Base-by-base conservation (phyloP, 1,284 basidiomycete genomes). In the Cutaneotrichosporon daszewskae region DNA sequence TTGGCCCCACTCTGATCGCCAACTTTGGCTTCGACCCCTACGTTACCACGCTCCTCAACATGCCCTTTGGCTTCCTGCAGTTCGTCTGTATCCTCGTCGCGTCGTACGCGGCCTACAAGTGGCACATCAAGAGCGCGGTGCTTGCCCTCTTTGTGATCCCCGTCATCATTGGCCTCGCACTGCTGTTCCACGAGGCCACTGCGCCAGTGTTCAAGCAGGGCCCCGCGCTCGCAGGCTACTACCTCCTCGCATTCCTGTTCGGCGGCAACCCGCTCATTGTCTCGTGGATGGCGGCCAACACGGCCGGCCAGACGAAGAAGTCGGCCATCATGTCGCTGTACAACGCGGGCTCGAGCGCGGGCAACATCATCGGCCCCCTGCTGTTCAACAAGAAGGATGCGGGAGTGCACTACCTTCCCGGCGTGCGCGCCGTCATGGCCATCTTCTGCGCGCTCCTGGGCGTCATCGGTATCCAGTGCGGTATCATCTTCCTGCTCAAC, bases 291-390 rank as follows among this genome's bases (percentile, higher is more conserved):
- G 62, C 65, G 17, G 63, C 64, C 28, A 72, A 71, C 64, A 67
- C 60, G 9, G 72, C 59, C 5, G 71, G 72, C n/a, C 60, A 65
- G 37, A 71, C 72, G 28, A 73, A 73, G 60, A 71, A 72, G 48
- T 60, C 71, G 1, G 54, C 59, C 23, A 53, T 66, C 17, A 63
- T 60, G n/a, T 41, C 28, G 24, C 44, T 51, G 17, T 62, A 57
- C 53, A 53, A 60, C 19, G 53, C 54, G 7, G 49, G 49, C 13
- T 45, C 50, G 8, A 42, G 53, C 1, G 56, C 54, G 16, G 66
- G 64, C 16, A 62, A 62, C 47, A 58, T 65, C 33, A 49, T 65
- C 44, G 67, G 66, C 26, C 58, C 59, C 13, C 55, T 58, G 20
- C 54, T 71, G 9, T 71, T 71, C 60, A 61, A 73, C 51, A 54